A percentile compares a stretch with the other conserved stretches of the same genome.
These are phyloP conservation scores for Centella asiatica DNA, from an alignment of 129 eudicot genomes.

Conservation along the genomic window DNA sequence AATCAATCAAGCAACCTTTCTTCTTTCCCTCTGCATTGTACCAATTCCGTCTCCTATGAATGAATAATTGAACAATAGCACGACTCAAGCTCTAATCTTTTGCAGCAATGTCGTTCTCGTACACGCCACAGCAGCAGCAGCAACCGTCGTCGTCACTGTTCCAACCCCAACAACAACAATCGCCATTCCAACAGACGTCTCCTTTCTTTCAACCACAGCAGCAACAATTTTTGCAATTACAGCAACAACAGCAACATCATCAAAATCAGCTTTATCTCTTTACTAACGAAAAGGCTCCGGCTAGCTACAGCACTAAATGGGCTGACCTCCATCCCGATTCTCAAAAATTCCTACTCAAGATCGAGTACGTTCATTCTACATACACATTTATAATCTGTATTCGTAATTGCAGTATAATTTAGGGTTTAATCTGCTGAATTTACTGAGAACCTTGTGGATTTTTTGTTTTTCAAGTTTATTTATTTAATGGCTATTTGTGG, in stretches of 20 bases:
- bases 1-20: too few relatives aligned
- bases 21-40: too few relatives aligned
- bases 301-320: constrained; percentile 83
- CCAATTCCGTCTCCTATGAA: too few relatives aligned
- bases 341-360: constrained; percentile 73
- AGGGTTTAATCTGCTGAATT: not conserved
- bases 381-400: not conserved
- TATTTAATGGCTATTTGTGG: constrained; percentile 1
- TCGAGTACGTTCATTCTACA: constrained; percentile 45
- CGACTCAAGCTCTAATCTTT: too few relatives aligned
- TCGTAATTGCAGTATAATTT: not conserved
- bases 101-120: too few relatives aligned
- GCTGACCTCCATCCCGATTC: constrained; percentile 93
- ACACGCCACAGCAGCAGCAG: constrained; percentile 22
- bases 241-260: constrained; percentile 39
- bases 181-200: constrained; percentile 8
- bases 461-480: not conserved
- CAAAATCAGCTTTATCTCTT: constrained; percentile 63
- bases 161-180: constrained; percentile 36
- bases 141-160: too few relatives aligned
- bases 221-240: constrained; percentile 25
- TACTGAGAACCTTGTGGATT: not conserved
- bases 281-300: constrained; percentile 76
- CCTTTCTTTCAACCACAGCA: not conserved
- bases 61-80: too few relatives aligned